Conservation (phyloP, 495 filamentous ascomycete species). For the Xylaria cubensis region DNA sequence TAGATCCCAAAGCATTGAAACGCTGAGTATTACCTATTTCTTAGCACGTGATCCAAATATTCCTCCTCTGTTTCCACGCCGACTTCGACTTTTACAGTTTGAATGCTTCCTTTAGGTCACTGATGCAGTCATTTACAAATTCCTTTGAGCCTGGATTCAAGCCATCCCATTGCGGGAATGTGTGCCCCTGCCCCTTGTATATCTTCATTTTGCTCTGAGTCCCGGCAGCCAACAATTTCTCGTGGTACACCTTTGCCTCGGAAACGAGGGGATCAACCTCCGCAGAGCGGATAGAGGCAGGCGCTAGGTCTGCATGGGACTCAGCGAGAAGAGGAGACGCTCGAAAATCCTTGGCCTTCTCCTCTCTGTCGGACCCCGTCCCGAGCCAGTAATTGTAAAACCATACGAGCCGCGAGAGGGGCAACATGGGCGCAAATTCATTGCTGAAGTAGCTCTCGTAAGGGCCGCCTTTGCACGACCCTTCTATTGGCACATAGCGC, state of each 20-base stretch:
- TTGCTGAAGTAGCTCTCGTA: slow-evolving; percentile 46
- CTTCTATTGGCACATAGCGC: slow-evolving; percentile 44
- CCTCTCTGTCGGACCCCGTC: slow-evolving; percentile 38
- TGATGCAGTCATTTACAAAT: slow-evolving; percentile 43
- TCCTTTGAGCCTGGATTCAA: slow-evolving; percentile 39
- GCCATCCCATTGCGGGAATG: slow-evolving; percentile 48
- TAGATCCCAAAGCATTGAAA: neutral
- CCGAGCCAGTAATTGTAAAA: slow-evolving; percentile 50
- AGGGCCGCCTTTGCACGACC: slow-evolving; percentile 41
- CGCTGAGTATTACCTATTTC: neutral
- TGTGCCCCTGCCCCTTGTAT: slow-evolving; percentile 47
- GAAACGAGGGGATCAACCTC: slow-evolving; percentile 46
- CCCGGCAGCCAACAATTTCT: slow-evolving; percentile 41
- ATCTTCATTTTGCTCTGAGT: slow-evolving; percentile 44
- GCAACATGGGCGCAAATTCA: slow-evolving; percentile 47
- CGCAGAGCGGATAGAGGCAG: slow-evolving; percentile 42
- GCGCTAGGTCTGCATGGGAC: slow-evolving; percentile 44
- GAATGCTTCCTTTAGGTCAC: slow-evolving; percentile 41
- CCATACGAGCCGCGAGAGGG: slow-evolving; percentile 45
- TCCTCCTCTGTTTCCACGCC: neutral
- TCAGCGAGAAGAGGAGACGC: slow-evolving; percentile 46
- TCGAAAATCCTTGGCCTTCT: slow-evolving; percentile 38
- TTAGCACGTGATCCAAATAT: neutral
- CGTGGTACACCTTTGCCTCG: slow-evolving; percentile 46
- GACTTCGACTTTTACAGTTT: slow-evolving; percentile 7